A percentile compares a stretch with the other conserved stretches of the same genome.
These are phyloP conservation scores for Vicia villosa DNA, from an alignment of 306 rosid species.

Conservation along the genomic window DNA sequence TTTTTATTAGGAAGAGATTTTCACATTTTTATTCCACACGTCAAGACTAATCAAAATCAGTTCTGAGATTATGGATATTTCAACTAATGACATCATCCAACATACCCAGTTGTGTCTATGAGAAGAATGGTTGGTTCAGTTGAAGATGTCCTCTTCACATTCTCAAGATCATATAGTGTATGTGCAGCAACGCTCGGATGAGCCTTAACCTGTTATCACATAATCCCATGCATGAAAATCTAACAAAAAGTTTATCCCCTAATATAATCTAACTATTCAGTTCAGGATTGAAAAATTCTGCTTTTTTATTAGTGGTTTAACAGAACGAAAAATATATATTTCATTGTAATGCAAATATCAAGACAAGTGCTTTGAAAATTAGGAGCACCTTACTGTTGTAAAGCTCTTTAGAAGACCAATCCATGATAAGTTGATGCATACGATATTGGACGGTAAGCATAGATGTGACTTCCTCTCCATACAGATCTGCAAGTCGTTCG, in stretches of 20 bases:
- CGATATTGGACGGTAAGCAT: constrained; percentile 99
- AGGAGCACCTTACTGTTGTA: constrained; percentile 85
- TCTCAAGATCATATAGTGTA: constrained; percentile 75
- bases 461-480: constrained; percentile 76
- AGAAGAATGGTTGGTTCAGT: constrained; percentile 92
- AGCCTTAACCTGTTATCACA: constrained; percentile 70
- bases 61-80: constrained; percentile 28
- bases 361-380: constrained; percentile 40
- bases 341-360: constrained; percentile 25
- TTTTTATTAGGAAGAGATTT: constrained; percentile 18
- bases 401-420: constrained; percentile 98
- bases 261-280: constrained; percentile 27
- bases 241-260: constrained; percentile 14
- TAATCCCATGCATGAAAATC: constrained; percentile 20
- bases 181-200: constrained; percentile 93
- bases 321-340: constrained; percentile 6
- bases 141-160: constrained; percentile 75
- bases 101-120: constrained; percentile 94
- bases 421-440: constrained; percentile 92
- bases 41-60: constrained; percentile 23
- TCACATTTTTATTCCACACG: constrained; percentile 9
- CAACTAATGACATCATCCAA: constrained; percentile 20
- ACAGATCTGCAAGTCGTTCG: constrained; percentile 87
- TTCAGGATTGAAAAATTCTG: constrained; percentile 24
- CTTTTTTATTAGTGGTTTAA: constrained; percentile 2